phyloP scores from a whole-genome alignment of 805 yeast species.

The Saturnispora diversa region DNA sequence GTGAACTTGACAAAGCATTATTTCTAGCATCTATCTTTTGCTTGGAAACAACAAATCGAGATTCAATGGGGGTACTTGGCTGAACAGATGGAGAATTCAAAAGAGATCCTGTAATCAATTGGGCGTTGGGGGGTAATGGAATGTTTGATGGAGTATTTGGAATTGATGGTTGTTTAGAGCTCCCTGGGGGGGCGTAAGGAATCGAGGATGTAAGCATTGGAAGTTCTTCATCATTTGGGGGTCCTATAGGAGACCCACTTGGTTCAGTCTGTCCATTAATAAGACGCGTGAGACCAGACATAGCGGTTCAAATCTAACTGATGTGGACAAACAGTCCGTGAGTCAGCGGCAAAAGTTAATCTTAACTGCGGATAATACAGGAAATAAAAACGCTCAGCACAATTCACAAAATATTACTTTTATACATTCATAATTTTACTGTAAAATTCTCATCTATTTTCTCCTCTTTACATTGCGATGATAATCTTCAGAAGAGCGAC shows the following conservation, averaged over 20 bases:
- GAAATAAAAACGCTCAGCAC: background rate
- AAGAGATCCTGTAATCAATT: slow-evolving; percentile 51
- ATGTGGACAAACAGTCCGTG: background rate
- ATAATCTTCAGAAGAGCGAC: no score
- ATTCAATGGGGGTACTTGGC: slow-evolving; percentile 56
- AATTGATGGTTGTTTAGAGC: slow-evolving; percentile 28
- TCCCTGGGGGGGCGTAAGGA: slow-evolving; percentile 69
- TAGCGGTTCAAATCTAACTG: slow-evolving; percentile 13
- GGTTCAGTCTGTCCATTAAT: no score
- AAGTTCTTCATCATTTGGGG: slow-evolving; percentile 15
- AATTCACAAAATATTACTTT: no score
- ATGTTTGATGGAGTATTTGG: slow-evolving; percentile 14
- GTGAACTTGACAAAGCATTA: slow-evolving; percentile 17
- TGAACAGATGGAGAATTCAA: slow-evolving; percentile 65
- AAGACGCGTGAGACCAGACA: slow-evolving; percentile 29
- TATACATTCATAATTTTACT: no score
- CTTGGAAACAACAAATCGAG: slow-evolving; percentile 76
- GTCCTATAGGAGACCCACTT: no score
- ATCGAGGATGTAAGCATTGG: slow-evolving; percentile 26
- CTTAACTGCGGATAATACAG: background rate
- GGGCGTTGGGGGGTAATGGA: slow-evolving; percentile 50
- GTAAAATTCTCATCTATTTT: no score
- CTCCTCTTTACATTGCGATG: no score
- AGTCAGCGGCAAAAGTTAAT: slow-evolving; percentile 1
- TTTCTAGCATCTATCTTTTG: slow-evolving; percentile 49